Evolutionary conservation across 768 basidiomycete genomes (phyloP).

Genomic region (Coprinopsis cinerea): DNA sequence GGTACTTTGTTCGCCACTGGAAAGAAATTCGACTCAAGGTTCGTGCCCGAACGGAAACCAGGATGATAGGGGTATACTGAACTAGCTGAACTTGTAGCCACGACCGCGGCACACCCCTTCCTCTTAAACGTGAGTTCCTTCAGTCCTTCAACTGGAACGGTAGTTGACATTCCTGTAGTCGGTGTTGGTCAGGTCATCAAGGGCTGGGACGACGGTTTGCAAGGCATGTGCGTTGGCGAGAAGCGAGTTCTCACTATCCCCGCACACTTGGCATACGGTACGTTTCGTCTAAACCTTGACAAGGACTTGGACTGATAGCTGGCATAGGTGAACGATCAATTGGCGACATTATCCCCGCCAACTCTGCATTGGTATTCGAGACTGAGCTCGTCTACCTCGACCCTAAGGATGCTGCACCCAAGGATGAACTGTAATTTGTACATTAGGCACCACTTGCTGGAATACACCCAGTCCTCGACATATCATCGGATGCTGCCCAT

Average conservation of each 20-base stretch:
- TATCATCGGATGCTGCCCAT: no score
- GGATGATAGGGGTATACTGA: background rate
- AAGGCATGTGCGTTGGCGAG: constrained; percentile 83
- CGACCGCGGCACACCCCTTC: constrained; percentile 71
- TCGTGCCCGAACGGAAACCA: constrained; percentile 14
- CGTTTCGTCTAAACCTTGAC: constrained; percentile 21
- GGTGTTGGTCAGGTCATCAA: constrained; percentile 77
- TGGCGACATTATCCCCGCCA: constrained; percentile 70
- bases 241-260: constrained; percentile 90
- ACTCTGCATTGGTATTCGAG: constrained; percentile 80
- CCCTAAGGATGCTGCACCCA: constrained; percentile 20
- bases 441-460: no score
- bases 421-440: constrained; percentile 50
- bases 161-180: constrained; percentile 35
- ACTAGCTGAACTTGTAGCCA: constrained; percentile 28
- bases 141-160: background rate
- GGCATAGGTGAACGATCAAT: constrained; percentile 64
- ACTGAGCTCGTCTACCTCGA: constrained; percentile 74
- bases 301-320: background rate
- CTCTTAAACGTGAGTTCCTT: constrained; percentile 56
- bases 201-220: constrained; percentile 80
- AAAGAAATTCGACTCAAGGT: constrained; percentile 89
- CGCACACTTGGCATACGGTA: constrained; percentile 74
- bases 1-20: constrained; percentile 75
- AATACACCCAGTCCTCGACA: no score